phyloP scores from a whole-genome alignment of 2,329 filamentous ascomycete species.

The Penicillium concentricum region DNA sequence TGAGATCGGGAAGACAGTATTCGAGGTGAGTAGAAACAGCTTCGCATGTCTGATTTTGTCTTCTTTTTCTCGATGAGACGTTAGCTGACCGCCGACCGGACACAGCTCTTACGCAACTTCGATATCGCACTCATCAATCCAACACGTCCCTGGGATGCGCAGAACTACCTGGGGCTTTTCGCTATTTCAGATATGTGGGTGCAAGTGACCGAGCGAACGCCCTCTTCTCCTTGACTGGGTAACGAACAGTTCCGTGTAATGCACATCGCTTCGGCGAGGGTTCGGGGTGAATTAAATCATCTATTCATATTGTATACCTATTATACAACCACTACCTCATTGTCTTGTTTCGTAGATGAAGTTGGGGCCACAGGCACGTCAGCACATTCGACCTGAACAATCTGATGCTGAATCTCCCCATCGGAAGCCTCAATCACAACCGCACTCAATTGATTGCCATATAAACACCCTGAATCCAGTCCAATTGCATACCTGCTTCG shows the following conservation, averaged over 20 bases:
- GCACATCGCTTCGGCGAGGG: too few relatives aligned
- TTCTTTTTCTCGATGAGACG: not conserved
- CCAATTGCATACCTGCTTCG: conserved; percentile 20
- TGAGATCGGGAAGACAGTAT: conserved; percentile 16
- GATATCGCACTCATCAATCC: conserved; percentile 17
- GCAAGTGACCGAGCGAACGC: conserved; percentile 12
- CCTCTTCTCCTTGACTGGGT: not conserved
- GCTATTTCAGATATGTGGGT: conserved; percentile 20
- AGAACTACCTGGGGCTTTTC: conserved; percentile 18
- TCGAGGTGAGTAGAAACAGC: conserved; percentile 12
- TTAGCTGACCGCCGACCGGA: not conserved
- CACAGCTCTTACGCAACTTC: conserved; percentile 19
- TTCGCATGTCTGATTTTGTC: not conserved
- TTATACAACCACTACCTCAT: not conserved
- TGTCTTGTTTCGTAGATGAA: not conserved
- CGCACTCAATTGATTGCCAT: conserved; percentile 21
- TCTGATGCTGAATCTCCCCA: conserved; percentile 2
- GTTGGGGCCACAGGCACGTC: conserved; percentile 14
- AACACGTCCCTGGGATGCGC: conserved; percentile 15
- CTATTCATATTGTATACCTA: not conserved
- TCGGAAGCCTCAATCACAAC: conserved; percentile 13
- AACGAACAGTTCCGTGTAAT: not conserved
- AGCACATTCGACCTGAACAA: conserved; percentile 20
- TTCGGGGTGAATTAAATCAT: too few relatives aligned
- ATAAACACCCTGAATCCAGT: conserved; percentile 23